Evolutionary conservation across 768 basidiomycete genomes (phyloP), one percentile per base, ranked within the genome.

Genomic region (Suillus hirtellus): DNA sequence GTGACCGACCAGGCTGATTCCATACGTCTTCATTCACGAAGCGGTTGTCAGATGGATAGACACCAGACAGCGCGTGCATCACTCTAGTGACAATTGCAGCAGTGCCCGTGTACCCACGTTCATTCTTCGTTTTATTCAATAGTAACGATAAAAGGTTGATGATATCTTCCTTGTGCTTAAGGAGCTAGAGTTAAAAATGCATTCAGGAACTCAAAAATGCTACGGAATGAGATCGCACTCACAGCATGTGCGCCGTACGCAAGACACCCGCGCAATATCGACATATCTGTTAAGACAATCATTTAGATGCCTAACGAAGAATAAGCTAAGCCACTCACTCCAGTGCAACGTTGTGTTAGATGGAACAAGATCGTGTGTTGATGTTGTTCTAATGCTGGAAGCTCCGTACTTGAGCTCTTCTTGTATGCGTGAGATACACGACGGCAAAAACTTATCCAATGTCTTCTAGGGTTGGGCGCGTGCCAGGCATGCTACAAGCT

Each of bases 341-440:
- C 95, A 97, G 73, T 97, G 95, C 60, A 98, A 79, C 8, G 93
- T 94, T 7, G 92, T 93, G 68, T 94, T 92, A 3, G 91, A 92
- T 8, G 92, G 89, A 3, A 91, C 82, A 11, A 89, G 87, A 42
- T 84, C 81, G 67, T 89, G 86, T 5, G 84, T 83, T 1, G 89
- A 90, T 2, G 93, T 94, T 21, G 91, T 94, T 50, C 94, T 81
- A 38, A 89, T 80, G 65, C 90, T 92, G 34, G 93, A 95, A 2
- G 96, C 95, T 9, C 96, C 96, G 66, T 93, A 89, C 70, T 87
- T 92, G 60, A 98, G 76, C 75, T 98, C 96, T 53, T 88, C 87
- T 66, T 89, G 83, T 59, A 97, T 93, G 70, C 93, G 90, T 7
- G 78, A 75, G 17, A 84, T 78, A 71, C 93, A 96, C 64, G 87